Evolutionary conservation across 495 filamentous ascomycete species (phyloP), one percentile per base, ranked within the genome.

Genomic region (Penicillium parvum): DNA sequence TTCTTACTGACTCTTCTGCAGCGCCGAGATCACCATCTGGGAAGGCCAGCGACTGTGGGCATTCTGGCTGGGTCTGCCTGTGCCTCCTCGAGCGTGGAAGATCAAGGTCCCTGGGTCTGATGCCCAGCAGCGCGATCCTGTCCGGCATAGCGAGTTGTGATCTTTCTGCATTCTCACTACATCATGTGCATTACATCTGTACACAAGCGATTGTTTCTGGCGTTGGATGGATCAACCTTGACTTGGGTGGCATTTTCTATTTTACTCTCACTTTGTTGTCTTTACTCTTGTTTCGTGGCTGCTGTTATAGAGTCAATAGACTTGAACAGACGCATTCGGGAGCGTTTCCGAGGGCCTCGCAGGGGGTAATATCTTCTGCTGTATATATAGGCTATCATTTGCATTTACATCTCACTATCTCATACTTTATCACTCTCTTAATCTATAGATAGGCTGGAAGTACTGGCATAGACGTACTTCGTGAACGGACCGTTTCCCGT

Each of bases 1-100:
- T 35, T 40, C 30, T 9, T 23, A 38, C 41, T 44, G 21, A 39
- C 32, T 18, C 17, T 26, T 22, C 4, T 28, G 32, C 40, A 90
- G 85, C 8, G 78, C 69, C 47, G 60, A 77, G 19, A 84, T 96
- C 36, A 18, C 71, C 7, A 46, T 77, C 3, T 53, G 73, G 0
- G 88, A 95, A 59, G 30, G 75, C 4, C 58, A 58, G 32, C 75
- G 90, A 28, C 47, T 85, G 12, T 91, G 82, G 79, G 74, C 83
- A 35, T 86, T 71, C 55, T 96, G 82, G 69, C 65, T 95, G n/a
- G 90, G 90, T 19, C 59, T 88, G 40, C 84, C 88, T 6, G 78
- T 90, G 12, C 66, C 66, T 32, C 82, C 83, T 4, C 72, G 87
- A 48, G 68, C 63, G 8, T 95, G 87, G 86, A 66, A 70, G 39